Evolutionary conservation across 108 stramenopile genomes (phyloP).

Genomic region (Aurantiochytrium sp.): DNA sequence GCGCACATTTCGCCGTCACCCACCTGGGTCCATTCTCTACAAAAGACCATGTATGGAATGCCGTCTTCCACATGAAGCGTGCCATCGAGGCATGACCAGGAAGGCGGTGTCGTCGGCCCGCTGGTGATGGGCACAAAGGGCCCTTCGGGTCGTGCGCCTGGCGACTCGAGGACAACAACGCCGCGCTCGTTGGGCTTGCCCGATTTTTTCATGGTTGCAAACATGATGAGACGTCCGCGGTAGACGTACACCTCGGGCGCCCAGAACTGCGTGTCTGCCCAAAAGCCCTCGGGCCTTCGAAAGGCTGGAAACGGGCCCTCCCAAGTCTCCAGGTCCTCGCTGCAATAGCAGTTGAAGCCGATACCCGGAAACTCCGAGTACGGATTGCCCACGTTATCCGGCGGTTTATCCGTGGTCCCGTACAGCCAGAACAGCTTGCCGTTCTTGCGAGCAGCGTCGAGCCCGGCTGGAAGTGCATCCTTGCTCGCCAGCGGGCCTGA

Average conservation of each 20-base stretch:
- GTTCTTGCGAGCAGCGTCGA: background rate
- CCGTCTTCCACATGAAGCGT: background rate
- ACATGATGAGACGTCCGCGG: background rate
- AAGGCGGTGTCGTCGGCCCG: background rate
- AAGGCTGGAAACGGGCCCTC: background rate
- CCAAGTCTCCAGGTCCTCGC: background rate
- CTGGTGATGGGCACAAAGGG: background rate
- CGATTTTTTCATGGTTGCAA: conserved; percentile 2
- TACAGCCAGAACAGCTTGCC: background rate
- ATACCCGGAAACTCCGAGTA: background rate
- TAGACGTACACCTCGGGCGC: background rate
- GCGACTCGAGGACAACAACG: background rate
- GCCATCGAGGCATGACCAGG: background rate
- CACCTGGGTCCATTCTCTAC: conserved; percentile 13
- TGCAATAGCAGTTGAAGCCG: conserved; percentile 15
- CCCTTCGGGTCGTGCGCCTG: background rate
- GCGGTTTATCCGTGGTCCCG: background rate
- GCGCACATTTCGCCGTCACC: conserved; percentile 13
- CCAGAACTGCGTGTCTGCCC: background rate
- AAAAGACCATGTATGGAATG: background rate
- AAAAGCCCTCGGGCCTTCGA: background rate
- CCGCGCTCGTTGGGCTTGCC: conserved; percentile 13
- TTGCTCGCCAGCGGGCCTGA: background rate
- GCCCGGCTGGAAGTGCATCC: background rate
- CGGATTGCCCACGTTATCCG: background rate